These are phyloP conservation scores for Apiotrichum siamense DNA, from an alignment of 1,284 basidiomycete genomes.

Conservation along the genomic window DNA sequence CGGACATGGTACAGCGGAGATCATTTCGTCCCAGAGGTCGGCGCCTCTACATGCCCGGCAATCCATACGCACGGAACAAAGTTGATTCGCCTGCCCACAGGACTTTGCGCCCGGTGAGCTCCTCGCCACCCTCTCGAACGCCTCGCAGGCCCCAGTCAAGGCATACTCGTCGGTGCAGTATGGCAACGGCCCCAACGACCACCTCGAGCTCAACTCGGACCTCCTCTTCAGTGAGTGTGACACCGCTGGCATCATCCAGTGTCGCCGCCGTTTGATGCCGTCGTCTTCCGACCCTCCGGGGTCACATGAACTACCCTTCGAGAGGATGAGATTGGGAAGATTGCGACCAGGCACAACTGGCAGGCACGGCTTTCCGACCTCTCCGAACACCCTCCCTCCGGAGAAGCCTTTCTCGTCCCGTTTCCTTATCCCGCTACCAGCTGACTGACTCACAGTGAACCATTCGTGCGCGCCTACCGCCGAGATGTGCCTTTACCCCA, in stretches of 20 bases:
- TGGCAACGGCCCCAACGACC: conserved; percentile 51
- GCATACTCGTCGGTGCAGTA: conserved; percentile 48
- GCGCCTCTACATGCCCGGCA: not conserved
- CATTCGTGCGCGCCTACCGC: conserved; percentile 62
- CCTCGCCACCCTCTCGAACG: conserved; percentile 34
- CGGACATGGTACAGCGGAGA: too few species aligned
- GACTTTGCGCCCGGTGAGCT: conserved; percentile 33
- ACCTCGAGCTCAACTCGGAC: conserved; percentile 60
- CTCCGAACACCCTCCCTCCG: not conserved
- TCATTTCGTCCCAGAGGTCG: not conserved
- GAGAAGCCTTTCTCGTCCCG: too few species aligned
- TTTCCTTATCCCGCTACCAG: too few species aligned
- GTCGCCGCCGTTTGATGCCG: too few species aligned
- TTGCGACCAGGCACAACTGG: not conserved
- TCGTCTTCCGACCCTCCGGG: too few species aligned
- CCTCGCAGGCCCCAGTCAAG: conserved; percentile 37
- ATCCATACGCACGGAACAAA: not conserved
- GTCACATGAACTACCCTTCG: too few species aligned
- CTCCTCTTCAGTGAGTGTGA: conserved; percentile 52
- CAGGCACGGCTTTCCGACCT: not conserved
- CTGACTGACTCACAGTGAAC: conserved; percentile 50
- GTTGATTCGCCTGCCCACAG: conserved; percentile 21
- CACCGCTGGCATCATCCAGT: not conserved
- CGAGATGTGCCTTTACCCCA: conserved; percentile 54
- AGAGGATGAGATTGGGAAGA: too few species aligned